Conservation (phyloP, 257 asterid species). For the Solanum etuberosum region DNA sequence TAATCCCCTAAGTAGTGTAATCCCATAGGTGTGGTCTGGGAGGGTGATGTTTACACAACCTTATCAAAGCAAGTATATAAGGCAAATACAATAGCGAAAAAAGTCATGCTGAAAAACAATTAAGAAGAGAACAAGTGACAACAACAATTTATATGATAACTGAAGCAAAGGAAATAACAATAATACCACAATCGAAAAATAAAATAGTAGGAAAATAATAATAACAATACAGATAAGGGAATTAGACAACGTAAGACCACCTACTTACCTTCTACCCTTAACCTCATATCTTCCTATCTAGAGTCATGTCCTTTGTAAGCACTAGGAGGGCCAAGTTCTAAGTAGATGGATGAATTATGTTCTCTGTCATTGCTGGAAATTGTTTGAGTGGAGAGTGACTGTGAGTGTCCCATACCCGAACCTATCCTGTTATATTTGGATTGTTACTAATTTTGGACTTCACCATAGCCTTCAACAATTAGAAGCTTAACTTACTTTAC, state of each 20-base stretch:
- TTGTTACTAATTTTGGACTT: not conserved
- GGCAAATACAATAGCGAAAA: not conserved
- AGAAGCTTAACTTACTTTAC: not conserved
- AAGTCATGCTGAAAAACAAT: not conserved
- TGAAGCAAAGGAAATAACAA: not conserved
- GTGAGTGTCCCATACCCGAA: not conserved
- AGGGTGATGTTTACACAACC: not conserved
- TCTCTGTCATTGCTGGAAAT: not conserved
- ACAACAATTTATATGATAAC: not conserved
- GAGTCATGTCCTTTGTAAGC: not conserved
- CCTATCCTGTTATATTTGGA: not conserved
- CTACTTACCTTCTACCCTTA: not conserved
- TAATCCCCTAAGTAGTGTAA: no score
- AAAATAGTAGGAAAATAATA: not conserved
- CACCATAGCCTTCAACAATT: not conserved
- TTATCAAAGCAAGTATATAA: not conserved
- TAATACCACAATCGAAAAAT: not conserved
- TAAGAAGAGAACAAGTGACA: not conserved
- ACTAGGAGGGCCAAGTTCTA: not conserved
- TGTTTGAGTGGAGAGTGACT: not conserved
- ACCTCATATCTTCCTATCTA: not conserved
- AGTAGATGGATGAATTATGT: not conserved
- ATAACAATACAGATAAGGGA: not conserved
- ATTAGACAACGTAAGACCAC: not conserved
- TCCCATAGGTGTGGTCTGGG: not conserved